Percentiles rank a stretch among this genome's conserved stretches.
These are phyloP conservation scores for Alternaria ethzedia DNA, from an alignment of 2,329 filamentous ascomycete species.

Conservation along the genomic window DNA sequence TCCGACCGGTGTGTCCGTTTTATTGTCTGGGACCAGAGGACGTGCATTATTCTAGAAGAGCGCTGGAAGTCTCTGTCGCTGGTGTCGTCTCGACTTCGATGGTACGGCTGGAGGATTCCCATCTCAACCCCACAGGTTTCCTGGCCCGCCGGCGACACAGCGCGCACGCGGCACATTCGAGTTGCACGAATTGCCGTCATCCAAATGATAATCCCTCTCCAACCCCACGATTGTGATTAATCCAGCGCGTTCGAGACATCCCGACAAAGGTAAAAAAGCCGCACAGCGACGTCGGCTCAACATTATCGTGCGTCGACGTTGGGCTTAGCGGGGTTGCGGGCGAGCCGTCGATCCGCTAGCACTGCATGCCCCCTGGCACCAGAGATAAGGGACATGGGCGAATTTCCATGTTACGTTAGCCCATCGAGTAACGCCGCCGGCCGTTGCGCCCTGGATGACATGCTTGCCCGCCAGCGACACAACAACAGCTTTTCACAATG, in stretches of 20 bases:
- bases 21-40: conserved; percentile 3
- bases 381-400: conserved; percentile 36
- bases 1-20: conserved; percentile 14
- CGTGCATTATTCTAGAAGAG: conserved; percentile 15
- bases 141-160: conserved; percentile 12
- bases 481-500: neutral
- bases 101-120: conserved; percentile 17
- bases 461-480: conserved; percentile 18
- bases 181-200: conserved; percentile 18
- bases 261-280: conserved; percentile 29
- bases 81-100: neutral
- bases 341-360: conserved; percentile 31
- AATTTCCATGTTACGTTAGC: conserved; percentile 30
- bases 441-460: conserved; percentile 18
- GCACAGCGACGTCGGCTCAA: conserved; percentile 42
- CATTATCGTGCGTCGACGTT: conserved; percentile 31
- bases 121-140: conserved; percentile 28
- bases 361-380: conserved; percentile 23
- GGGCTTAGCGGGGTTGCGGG: conserved; percentile 29
- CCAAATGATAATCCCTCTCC: conserved; percentile 15
- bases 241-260: conserved; percentile 7
- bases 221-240: conserved; percentile 38
- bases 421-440: conserved; percentile 41
- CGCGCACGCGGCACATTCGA: conserved; percentile 7
- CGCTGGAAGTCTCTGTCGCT: neutral